Base-by-base conservation (phyloP, 257 asterid genomes). In the Thymus quinquecostatus region DNA sequence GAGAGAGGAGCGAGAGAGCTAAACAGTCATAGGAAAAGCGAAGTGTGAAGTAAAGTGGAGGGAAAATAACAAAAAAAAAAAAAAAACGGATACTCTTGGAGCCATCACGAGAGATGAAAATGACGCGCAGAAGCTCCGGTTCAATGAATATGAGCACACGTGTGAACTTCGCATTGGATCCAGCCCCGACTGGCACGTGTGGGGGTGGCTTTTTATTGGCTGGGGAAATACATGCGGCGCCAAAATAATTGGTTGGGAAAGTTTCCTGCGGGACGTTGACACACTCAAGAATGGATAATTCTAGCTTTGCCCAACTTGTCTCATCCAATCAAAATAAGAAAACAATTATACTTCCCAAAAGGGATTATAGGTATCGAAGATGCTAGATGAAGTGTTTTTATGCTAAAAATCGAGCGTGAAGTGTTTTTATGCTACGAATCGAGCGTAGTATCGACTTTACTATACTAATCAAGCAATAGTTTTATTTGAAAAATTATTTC, bases 81-180 rank as follows among this genome's bases (percentile, higher is more conserved):
- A 21, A 21, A 21, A 21, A 21, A 21, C 0, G 21, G 21, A 21
- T 21, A 21, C 21, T 21, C 21, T 21, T 21, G 21, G 21, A 72
- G 65, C 47, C 41, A 49, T 72, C 80, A 76, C 82, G 82, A 63
- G 79, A 8, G 44, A 50, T 64, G 14, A 76, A 73, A 82, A 72
- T 68, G 76, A 82, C 77, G 56, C 2, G 48, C 49, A 68, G 54
- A 59, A 21, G 55, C 44, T 72, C 65, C 41, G 80, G 78, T 80
- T 76, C 86, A 78, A 60, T 79, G 86, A 75, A 82, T 49, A 51
- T 57, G 10, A 65, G 3, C 75, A 50, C 81, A 71, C 84, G 76
- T 64, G 83, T 44, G 72, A 48, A 50, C 51, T 7, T 38, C 43
- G 83, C 86, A 45, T 76, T 61, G 73, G 76, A 79, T 79, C 80